Evolutionary conservation across 768 basidiomycete genomes (phyloP), one percentile per base, ranked within the genome.

Genomic region (Wakefieldia striispora): DNA sequence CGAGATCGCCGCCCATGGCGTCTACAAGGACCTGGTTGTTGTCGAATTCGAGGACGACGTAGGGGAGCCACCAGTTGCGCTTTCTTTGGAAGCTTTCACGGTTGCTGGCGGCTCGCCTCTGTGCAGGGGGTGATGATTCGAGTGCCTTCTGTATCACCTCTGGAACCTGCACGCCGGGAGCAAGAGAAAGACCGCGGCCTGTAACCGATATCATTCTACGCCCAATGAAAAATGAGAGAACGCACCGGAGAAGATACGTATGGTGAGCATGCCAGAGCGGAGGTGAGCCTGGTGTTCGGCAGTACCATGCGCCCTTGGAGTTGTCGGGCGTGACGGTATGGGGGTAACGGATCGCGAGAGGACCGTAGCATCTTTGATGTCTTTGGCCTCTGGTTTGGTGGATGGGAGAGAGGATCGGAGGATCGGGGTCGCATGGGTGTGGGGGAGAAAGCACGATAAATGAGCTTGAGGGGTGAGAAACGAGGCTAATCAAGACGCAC

Each of bases 1-100:
- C 63, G 43, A 98, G 79, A 68, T 97, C 92, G n/a, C 95, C 97
- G 9, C 91, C 94, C 62, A 97, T 79, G 11, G 95, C 94, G 73
- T 98, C 95, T 49, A 98, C 86, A 57, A 99, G 73, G 59, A 98
- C 85, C 69, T 98, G 95, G 70, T 98, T 98, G 78, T 92, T 93
- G 73, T 93, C 90, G 74, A 95, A 95, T 72, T 97, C 95, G 58
- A 99, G 84, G 36, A 98, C 97, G 65, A 98, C 89, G 59, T 89
- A 98, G 24, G 97, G 97, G 31, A 99, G 79, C 90, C 89, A 94
- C 87, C 88, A 86, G 70, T 85, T 88, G 51, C 94, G 91, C 69
- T 86, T 91, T 56, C 97, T 80, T 66, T 95, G 94, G 67, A 95
- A 73, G 63, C 90, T 94, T 60, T 97, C 95, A 39, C 95, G 80